These are phyloP conservation scores for Boletus smithii DNA, from an alignment of 1,284 basidiomycete species.

Conservation along the genomic window DNA sequence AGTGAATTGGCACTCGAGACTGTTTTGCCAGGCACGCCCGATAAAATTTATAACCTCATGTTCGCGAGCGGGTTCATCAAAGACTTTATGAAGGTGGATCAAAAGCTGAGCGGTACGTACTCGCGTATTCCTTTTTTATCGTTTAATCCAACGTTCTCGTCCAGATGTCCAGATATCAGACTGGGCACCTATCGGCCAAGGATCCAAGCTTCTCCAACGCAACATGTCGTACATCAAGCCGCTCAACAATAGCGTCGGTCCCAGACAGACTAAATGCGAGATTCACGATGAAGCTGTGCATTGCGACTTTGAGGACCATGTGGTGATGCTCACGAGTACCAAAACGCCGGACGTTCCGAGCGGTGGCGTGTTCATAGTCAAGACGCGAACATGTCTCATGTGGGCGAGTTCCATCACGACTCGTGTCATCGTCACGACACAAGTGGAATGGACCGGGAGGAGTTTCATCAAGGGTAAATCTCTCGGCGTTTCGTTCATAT, in stretches of 20 bases:
- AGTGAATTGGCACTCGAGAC: slow-evolving; percentile 74
- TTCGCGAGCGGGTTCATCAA: slow-evolving; percentile 96
- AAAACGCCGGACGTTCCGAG: slow-evolving; percentile 93
- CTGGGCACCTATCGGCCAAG: slow-evolving; percentile 69
- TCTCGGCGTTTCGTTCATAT: background rate
- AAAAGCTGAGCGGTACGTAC: slow-evolving; percentile 81
- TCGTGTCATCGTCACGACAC: slow-evolving; percentile 82
- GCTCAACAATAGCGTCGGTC: slow-evolving; percentile 83
- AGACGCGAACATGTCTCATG: slow-evolving; percentile 91
- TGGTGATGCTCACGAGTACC: slow-evolving; percentile 86
- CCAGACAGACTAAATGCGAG: slow-evolving; percentile 94
- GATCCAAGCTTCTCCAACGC: slow-evolving; percentile 72
- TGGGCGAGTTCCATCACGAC: slow-evolving; percentile 85
- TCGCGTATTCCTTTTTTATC: background rate
- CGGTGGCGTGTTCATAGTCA: slow-evolving; percentile 88
- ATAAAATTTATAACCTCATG: slow-evolving; percentile 94
- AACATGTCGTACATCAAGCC: slow-evolving; percentile 97
- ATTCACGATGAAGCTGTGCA: slow-evolving; percentile 82
- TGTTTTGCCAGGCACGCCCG: slow-evolving; percentile 84
- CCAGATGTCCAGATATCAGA: slow-evolving; percentile 90
- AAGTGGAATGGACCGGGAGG: slow-evolving; percentile 94
- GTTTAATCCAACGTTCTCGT: slow-evolving; percentile 2
- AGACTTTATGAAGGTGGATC: slow-evolving; percentile 84
- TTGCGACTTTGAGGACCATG: slow-evolving; percentile 83
- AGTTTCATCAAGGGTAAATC: slow-evolving; percentile 90